These are phyloP conservation scores for Claviceps cyperi DNA, from an alignment of 2,329 filamentous ascomycete species.

Conservation along the genomic window DNA sequence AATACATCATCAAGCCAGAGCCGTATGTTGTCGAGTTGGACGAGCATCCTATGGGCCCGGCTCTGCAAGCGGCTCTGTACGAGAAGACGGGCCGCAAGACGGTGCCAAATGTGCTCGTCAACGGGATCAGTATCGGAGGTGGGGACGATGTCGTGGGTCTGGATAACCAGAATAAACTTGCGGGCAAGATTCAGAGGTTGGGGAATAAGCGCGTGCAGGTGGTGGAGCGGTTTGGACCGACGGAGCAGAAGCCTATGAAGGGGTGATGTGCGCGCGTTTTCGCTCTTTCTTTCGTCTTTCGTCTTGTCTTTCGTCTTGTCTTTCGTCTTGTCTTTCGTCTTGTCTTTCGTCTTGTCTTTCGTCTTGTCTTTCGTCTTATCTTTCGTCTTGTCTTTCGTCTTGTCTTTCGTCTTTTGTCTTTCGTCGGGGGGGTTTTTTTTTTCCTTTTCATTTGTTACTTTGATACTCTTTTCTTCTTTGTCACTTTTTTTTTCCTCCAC, in stretches of 20 bases:
- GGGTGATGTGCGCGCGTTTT: background rate
- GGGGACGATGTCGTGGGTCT: conserved; percentile 72
- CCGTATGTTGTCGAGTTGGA: conserved; percentile 90
- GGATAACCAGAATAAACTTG: conserved; percentile 50
- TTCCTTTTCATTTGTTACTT: background rate
- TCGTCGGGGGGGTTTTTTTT: background rate
- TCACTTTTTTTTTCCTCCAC: background rate
- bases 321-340: no score
- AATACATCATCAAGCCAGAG: conserved; percentile 67
- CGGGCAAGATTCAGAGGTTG: conserved; percentile 56
- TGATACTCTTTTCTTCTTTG: background rate
- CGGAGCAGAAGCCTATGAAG: conserved; percentile 2
- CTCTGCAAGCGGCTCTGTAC: conserved; percentile 57
- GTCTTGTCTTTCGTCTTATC: background rate
- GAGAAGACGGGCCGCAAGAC: conserved; percentile 68
- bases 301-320: background rate
- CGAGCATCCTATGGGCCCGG: conserved; percentile 55
- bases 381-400: no score
- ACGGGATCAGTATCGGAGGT: conserved; percentile 78
- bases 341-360: background rate
- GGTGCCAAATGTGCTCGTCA: conserved; percentile 83
- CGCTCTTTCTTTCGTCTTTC: background rate
- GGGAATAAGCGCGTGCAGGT: conserved; percentile 51
- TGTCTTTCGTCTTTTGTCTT: background rate
- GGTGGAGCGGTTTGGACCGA: conserved; percentile 29